Evolutionary conservation across 345 rosid genomes (phyloP).

Genomic region (Geranium rotundifolium): DNA sequence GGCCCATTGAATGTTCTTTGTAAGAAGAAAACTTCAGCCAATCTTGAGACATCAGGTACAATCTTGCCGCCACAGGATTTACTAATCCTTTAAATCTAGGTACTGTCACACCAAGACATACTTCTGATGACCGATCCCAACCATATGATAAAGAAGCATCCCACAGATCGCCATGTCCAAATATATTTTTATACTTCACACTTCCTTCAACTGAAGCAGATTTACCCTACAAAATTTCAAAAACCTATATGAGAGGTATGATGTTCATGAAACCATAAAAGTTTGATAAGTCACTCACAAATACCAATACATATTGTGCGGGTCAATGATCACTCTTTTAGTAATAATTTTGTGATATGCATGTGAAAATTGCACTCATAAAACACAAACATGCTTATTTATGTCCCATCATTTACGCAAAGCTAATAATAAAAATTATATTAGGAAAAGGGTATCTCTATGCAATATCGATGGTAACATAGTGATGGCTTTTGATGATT

Average conservation of each 20-base stretch:
- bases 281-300: neutral
- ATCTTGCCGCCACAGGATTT: conserved; percentile 56
- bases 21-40: conserved; percentile 76
- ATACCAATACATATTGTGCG: neutral
- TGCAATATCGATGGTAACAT: neutral
- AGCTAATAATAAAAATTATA: no score
- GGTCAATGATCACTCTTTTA: neutral
- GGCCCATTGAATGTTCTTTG: conserved; percentile 69
- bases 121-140: conserved; percentile 67
- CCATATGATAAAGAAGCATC: conserved; percentile 75
- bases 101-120: conserved; percentile 60
- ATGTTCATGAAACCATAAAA: neutral
- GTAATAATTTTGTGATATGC: no score
- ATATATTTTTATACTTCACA: conserved; percentile 63
- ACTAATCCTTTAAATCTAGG: conserved; percentile 57
- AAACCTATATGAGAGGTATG: neutral
- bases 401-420: no score
- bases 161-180: conserved; percentile 94
- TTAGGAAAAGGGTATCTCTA: neutral
- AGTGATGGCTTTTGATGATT: neutral
- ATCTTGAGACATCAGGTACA: conserved; percentile 70
- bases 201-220: conserved; percentile 78
- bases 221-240: conserved; percentile 37
- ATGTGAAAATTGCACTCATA: no score
- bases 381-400: no score